Evolutionary conservation across 768 basidiomycete species (phyloP).

Genomic region (Panus rudis): DNA sequence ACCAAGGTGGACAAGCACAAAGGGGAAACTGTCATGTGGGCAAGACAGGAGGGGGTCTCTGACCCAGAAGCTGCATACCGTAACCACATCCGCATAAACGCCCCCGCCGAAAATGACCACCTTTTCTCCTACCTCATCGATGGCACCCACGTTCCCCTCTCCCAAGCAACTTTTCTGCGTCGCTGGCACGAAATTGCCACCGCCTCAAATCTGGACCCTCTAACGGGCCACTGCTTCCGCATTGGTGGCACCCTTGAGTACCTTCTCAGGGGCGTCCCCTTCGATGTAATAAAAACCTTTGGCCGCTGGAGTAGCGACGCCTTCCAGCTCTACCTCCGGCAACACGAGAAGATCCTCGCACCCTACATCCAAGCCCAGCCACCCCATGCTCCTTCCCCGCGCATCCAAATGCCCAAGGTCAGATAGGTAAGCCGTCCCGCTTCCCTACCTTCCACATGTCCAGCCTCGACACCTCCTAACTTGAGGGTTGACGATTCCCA

Average conservation of each 20-base stretch:
- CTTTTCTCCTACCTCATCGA: not conserved
- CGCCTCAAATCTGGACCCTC: not conserved
- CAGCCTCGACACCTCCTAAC: too few relatives aligned
- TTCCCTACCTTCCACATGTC: too few relatives aligned
- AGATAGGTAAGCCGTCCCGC: too few relatives aligned
- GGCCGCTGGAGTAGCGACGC: slow-evolving; percentile 2
- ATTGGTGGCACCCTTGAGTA: slow-evolving; percentile 4
- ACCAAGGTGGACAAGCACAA: slow-evolving; percentile 28
- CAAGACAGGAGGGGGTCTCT: slow-evolving; percentile 2
- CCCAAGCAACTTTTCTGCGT: not conserved
- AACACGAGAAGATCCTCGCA: not conserved
- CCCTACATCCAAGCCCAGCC: not conserved
- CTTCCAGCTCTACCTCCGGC: slow-evolving; percentile 1
- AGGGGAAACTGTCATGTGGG: not conserved
- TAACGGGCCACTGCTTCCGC: slow-evolving; percentile 7
- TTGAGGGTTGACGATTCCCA: too few relatives aligned
- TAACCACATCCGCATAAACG: not conserved
- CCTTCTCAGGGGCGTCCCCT: slow-evolving; percentile 1
- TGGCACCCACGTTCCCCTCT: not conserved
- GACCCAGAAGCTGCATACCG: not conserved
- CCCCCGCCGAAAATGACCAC: not conserved
- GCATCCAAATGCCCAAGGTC: too few relatives aligned
- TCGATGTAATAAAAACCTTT: not conserved
- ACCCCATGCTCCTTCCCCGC: too few relatives aligned
- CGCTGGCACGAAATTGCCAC: slow-evolving; percentile 6